Evolutionary conservation across 106 monocot species (phyloP).

Genomic region (Platanthera zijinensis): DNA sequence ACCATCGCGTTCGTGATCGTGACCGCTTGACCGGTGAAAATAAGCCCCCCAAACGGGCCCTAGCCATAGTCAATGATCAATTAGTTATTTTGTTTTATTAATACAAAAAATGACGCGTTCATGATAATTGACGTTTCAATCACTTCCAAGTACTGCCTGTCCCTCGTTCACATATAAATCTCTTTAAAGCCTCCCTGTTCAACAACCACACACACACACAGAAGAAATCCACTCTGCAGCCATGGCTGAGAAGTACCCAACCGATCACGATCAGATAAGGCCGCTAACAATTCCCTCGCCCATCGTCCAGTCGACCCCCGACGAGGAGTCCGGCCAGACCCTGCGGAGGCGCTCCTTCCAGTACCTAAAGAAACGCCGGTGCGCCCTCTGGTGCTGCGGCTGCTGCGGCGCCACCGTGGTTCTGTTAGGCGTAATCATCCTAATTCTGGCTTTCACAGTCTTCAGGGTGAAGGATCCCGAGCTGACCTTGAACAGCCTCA

Average conservation of each 20-base stretch:
- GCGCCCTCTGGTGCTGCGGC: constrained; percentile 15
- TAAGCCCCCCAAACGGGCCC: no score
- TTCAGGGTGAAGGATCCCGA: constrained; percentile 34
- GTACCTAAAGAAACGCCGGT: constrained; percentile 7
- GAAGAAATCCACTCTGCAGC: neutral
- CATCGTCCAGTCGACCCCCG: neutral
- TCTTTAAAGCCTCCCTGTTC: neutral
- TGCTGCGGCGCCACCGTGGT: constrained; percentile 20
- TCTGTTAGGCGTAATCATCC: constrained; percentile 25
- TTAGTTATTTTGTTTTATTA: no score
- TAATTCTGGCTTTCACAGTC: constrained; percentile 41
- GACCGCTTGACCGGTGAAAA: no score
- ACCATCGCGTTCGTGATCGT: no score
- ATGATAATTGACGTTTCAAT: no score
- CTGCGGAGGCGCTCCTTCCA: neutral
- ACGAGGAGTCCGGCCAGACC: neutral
- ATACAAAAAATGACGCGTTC: no score
- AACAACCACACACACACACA: no score
- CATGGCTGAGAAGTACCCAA: neutral
- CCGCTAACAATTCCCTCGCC: neutral
- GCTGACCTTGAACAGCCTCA: constrained; percentile 24
- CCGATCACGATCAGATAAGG: neutral
- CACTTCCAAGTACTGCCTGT: no score
- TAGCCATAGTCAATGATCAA: no score
- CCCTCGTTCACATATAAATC: no score